These are phyloP conservation scores for Lagenaria siceraria DNA, from an alignment of 306 rosid genomes.

Conservation along the genomic window DNA sequence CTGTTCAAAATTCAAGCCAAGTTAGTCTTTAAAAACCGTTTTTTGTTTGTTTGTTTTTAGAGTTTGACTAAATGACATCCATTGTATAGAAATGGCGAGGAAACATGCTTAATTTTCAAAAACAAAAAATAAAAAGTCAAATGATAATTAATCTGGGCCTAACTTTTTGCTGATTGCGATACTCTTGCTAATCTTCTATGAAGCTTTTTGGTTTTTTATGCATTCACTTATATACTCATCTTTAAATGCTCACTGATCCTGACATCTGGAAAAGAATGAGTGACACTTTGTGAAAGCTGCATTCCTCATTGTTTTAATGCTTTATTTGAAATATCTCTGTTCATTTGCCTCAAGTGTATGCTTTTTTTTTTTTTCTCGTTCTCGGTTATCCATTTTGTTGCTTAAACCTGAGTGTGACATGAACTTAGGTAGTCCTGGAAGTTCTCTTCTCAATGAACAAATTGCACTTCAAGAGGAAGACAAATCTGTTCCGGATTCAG, in stretches of 20 bases:
- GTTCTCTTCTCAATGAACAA: constrained; percentile 35
- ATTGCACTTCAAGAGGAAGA: constrained; percentile 20
- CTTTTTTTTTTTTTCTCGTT: not conserved
- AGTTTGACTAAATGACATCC: no score
- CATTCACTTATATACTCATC: not conserved
- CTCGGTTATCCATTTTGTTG: constrained; percentile 3
- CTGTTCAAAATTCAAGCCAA: not conserved
- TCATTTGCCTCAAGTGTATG: not conserved
- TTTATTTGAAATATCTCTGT: not conserved
- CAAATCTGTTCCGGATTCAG: constrained; percentile 31
- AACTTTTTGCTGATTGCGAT: not conserved
- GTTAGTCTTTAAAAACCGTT: no score
- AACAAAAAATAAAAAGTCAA: not conserved
- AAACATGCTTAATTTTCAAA: not conserved
- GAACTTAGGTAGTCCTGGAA: constrained; percentile 41
- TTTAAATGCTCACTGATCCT: not conserved
- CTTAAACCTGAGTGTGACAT: constrained; percentile 14
- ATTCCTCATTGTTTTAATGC: not conserved
- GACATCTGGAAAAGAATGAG: not conserved
- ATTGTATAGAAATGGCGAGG: not conserved
- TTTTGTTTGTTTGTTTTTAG: no score
- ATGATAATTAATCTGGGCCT: not conserved
- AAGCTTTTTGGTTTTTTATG: not conserved
- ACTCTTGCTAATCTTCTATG: not conserved
- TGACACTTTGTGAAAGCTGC: not conserved